Evolutionary conservation across 805 yeast genomes (phyloP).

Genomic region (Teunomyces pallodes): DNA sequence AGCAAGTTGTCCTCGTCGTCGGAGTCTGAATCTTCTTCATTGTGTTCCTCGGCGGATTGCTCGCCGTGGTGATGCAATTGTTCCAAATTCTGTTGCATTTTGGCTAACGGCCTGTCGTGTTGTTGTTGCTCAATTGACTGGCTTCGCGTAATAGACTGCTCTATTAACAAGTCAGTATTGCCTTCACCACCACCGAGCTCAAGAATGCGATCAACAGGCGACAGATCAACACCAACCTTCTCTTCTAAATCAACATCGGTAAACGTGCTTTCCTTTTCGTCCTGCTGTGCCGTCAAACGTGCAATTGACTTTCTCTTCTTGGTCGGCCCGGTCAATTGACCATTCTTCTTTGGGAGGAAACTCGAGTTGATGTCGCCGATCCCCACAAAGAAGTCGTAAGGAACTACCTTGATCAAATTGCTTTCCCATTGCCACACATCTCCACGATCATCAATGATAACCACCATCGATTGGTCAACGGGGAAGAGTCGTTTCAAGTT

Average conservation of each 20-base stretch:
- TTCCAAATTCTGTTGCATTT: constrained; percentile 72
- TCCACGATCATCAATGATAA: constrained; percentile 94
- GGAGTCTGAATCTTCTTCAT: constrained; percentile 26
- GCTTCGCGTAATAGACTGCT: constrained; percentile 61
- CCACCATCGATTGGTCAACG: constrained; percentile 94
- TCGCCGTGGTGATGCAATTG: constrained; percentile 34
- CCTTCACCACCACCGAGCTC: constrained; percentile 52
- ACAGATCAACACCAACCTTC: constrained; percentile 11
- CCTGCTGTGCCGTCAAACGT: constrained; percentile 46
- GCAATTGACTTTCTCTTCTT: constrained; percentile 59
- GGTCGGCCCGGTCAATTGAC: constrained; percentile 57
- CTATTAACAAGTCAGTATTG: constrained; percentile 46
- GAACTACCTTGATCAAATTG: constrained; percentile 86
- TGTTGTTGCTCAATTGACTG: constrained; percentile 77
- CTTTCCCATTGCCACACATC: constrained; percentile 99
- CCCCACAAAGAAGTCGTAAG: constrained; percentile 94
- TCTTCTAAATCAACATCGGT: constrained; percentile 2
- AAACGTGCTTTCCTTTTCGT: constrained; percentile 12
- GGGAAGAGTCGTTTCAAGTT: constrained; percentile 87
- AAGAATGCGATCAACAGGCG: constrained; percentile 50
- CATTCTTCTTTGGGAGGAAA: constrained; percentile 78
- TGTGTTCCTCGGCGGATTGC: constrained; percentile 19
- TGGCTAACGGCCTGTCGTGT: constrained; percentile 80
- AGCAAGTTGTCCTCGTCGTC: constrained; percentile 52
- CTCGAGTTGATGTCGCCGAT: constrained; percentile 96